Percentiles rank a stretch among this genome's conserved stretches.
phyloP scores from a whole-genome alignment of 108 stramenopile species.

The Fragilaria radians region DNA sequence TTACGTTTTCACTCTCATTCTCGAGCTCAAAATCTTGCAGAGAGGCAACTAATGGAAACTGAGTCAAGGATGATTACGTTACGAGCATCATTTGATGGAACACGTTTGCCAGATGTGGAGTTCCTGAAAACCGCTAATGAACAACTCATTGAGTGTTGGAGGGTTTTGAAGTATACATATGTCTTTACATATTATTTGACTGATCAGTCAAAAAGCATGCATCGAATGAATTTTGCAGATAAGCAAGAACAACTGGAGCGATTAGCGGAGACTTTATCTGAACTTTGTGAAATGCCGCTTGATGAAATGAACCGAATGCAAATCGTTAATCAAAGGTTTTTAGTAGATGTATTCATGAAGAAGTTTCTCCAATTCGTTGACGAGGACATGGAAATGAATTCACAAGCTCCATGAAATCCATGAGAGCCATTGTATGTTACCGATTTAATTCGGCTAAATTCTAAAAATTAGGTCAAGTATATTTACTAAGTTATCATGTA shows the following conservation, averaged over 20 bases:
- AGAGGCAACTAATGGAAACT: conserved; percentile 76
- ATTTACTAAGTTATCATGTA: too few relatives aligned
- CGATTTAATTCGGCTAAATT: too few relatives aligned
- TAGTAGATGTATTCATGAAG: conserved; percentile 90
- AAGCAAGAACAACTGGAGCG: conserved; percentile 98
- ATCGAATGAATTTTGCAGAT: conserved; percentile 94
- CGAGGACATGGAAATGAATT: conserved; percentile 82
- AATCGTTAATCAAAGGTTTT: conserved; percentile 94
- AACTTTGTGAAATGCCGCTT: conserved; percentile 78
- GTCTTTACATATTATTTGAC: conserved; percentile 90
- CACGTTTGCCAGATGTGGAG: conserved; percentile 95
- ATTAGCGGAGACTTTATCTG: conserved; percentile 91
- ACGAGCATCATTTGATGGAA: conserved; percentile 77
- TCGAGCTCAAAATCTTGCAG: conserved; percentile 89
- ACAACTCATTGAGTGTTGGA: conserved; percentile 93
- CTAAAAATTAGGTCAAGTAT: too few relatives aligned
- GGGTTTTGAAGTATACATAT: conserved; percentile 96
- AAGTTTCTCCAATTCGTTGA: conserved; percentile 86
- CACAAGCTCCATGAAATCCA: too few relatives aligned
- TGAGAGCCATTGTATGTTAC: too few relatives aligned
- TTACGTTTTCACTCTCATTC: conserved; percentile 92
- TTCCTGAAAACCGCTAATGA: conserved; percentile 95
- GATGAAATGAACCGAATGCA: conserved; percentile 89
- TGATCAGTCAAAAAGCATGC: conserved; percentile 23
- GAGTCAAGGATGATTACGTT: conserved; percentile 88